Evolutionary conservation across 306 rosid genomes (phyloP), one percentile per base, ranked within the genome.

Genomic region (Sindora glabra): DNA sequence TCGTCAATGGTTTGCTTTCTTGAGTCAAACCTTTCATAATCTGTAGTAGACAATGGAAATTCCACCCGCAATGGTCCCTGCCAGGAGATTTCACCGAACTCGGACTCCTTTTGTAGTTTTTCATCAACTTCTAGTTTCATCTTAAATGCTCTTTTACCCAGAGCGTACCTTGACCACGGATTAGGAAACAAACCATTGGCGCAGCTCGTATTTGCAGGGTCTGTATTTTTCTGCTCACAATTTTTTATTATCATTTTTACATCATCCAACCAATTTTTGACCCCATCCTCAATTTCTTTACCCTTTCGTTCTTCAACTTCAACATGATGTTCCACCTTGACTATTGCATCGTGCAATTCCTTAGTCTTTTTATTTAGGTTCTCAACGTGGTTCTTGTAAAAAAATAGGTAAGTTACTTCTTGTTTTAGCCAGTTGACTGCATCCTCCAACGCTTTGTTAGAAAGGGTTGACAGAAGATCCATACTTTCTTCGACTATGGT

Each of bases 81-180:
- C 21, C 12, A 0, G 0, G 27, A 21, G 12, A 1, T 40, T 4
- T n/a, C n/a, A 22, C 59, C 39, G 4, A 6, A 26, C 11, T 3
- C 8, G 3, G 3, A 3, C 10, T 14, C 13, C 10, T 6, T 5
- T 10, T 5, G 1, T 1, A 14, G 1, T 25, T 36, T 25, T 22
- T 5, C 8, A 22, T 42, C 10, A 11, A 27, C 22, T 33, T 38
- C 23, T 21, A 0, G 34, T 5, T n/a, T 5, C 48, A 47, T 36
- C 46, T 63, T 48, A 7, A 4, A 21, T 1, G 76, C 76, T 38
- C 30, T 41, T 40, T 26, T 56, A 5, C 76, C 58, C 19, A 63
- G n/a, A 27, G 10, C 24, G 27, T 71, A 47, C n/a, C 76, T 37
- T 8, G 26, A 14, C 76, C 45, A 0, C 12, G 63, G 21, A 5